Evolutionary conservation across 495 filamentous ascomycete genomes (phyloP), one percentile per base, ranked within the genome.

Genomic region (Neurospora pannonica): DNA sequence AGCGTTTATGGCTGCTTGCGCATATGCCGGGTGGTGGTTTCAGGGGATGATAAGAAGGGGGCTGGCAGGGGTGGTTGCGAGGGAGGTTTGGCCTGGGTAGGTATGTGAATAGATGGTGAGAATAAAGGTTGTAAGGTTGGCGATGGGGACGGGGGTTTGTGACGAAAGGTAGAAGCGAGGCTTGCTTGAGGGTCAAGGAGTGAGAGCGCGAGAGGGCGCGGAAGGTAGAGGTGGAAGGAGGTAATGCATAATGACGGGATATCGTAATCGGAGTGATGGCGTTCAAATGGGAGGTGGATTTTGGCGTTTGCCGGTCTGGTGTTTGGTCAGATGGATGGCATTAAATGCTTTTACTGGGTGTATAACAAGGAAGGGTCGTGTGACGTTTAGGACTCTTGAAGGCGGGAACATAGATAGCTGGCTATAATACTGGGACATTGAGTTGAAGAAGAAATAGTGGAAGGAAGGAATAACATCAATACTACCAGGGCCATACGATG

Each of bases 21-120:
- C 39, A 15, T 36, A 38, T 21, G 24, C 40, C 2, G 73, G 71
- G 0, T 75, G 73, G 73, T 73, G 71, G 73, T 73, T 54, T 31
- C 73, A 75, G 46, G 38, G 71, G 5, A 38, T n/a, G 36, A 31
- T 48, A 10, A 71, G 71, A 17, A 36, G 24, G 21, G 36, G 34
- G 24, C 3, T 71, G n/a, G 38, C 34, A 0, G 38, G 28, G 34
- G 70, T 71, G 34, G 70, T 71, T 7, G 19, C 4, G 7, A 19
- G 54, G 28, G 54, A 67, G 28, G 54, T 67, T 34, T 67, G 54
- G 54, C 54, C 24, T 67, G 54, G 54, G 54, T 62, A 34, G 54
- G 54, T 62, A 34, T 34, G 21, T 5, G 11, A 60, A 28, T n/a
- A n/a, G n/a, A n/a, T n/a, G n/a, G n/a, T n/a, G n/a, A n/a, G n/a